These are phyloP conservation scores for Solanum chmielewskii DNA, from an alignment of 257 asterid species.

Conservation along the genomic window DNA sequence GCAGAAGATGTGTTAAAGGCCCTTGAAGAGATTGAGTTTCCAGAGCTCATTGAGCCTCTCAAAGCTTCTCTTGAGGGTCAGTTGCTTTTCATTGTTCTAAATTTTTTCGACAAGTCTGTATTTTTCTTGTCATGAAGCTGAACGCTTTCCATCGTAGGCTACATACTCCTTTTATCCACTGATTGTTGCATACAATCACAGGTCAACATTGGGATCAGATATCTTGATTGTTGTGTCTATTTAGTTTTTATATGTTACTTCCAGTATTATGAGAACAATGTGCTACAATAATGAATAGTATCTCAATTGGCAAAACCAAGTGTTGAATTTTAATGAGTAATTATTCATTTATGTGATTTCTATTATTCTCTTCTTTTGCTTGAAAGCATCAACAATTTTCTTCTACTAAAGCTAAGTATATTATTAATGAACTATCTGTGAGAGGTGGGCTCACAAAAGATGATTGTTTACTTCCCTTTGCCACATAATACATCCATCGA, in stretches of 20 bases:
- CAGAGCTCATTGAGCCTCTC: slow-evolving; percentile 71
- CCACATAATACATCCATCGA: not conserved
- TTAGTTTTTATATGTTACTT: not conserved
- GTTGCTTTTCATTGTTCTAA: not conserved
- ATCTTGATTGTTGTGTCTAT: not conserved
- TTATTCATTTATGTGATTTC: not conserved
- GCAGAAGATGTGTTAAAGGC: slow-evolving; percentile 96
- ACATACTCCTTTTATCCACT: not conserved
- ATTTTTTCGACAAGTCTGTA: not conserved
- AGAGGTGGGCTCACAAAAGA: not conserved
- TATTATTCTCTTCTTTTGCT: not conserved
- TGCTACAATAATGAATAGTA: not conserved
- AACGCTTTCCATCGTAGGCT: not conserved
- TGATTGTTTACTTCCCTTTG: not conserved
- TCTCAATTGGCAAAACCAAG: not conserved
- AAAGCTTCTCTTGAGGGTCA: slow-evolving; percentile 80
- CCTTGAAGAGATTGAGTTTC: slow-evolving; percentile 79
- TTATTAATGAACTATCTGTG: not conserved
- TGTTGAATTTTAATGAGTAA: not conserved
- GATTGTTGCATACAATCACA: not conserved
- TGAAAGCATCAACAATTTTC: not conserved
- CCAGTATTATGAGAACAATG: not conserved
- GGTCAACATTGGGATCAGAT: not conserved
- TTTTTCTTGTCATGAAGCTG: not conserved
- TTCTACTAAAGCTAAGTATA: not conserved